Percentiles rank a stretch among this genome's conserved stretches.
These are phyloP conservation scores for Aspergillus luchuensis DNA, from an alignment of 2,329 filamentous ascomycete genomes.

Conservation along the genomic window DNA sequence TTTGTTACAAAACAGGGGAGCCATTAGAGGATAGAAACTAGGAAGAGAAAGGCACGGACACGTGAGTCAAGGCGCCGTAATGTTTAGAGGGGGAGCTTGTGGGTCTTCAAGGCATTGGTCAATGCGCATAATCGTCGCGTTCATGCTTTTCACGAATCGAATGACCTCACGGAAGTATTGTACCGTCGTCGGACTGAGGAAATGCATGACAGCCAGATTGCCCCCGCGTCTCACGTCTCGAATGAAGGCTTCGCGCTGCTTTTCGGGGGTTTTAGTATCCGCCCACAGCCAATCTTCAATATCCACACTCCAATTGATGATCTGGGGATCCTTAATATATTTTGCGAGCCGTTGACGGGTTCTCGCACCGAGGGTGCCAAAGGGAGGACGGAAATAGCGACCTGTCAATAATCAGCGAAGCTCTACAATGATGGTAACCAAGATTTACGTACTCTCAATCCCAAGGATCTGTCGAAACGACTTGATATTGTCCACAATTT, in stretches of 20 bases:
- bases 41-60: neutral
- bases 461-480: constrained; percentile 34
- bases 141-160: constrained; percentile 62
- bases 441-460: constrained; percentile 35
- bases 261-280: constrained; percentile 61
- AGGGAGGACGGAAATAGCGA: constrained; percentile 69
- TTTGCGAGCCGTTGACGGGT: constrained; percentile 64
- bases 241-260: constrained; percentile 67
- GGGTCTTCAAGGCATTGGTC: constrained; percentile 68
- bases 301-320: constrained; percentile 70
- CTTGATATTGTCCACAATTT: constrained; percentile 39
- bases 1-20: neutral
- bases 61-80: neutral
- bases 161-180: constrained; percentile 67
- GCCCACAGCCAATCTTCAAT: constrained; percentile 73
- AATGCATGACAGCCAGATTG: constrained; percentile 69
- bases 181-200: constrained; percentile 66
- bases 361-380: constrained; percentile 67
- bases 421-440: neutral
- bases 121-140: constrained; percentile 66
- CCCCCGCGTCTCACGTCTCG: constrained; percentile 64
- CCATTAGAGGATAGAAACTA: neutral
- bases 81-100: constrained; percentile 22
- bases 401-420: constrained; percentile 27
- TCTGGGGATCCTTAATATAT: constrained; percentile 55